phyloP scores from a whole-genome alignment of 495 filamentous ascomycete species.

The Aspergillus mulundensis region DNA sequence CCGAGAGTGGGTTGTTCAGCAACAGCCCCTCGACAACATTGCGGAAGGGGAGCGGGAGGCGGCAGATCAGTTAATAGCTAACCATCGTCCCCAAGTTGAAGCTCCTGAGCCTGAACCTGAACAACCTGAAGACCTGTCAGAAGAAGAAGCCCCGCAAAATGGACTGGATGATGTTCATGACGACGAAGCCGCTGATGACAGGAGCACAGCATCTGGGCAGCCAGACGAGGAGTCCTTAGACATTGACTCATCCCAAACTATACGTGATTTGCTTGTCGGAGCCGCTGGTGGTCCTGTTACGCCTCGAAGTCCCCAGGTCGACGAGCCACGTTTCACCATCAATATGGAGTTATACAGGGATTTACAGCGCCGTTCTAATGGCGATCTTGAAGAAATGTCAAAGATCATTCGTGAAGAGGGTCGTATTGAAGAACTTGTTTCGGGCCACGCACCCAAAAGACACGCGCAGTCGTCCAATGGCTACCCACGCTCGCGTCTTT shows the following conservation, averaged over 20 bases:
- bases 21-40: slow-evolving; percentile 73
- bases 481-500: not conserved
- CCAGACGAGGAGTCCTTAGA: not conserved
- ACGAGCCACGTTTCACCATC: slow-evolving; percentile 30
- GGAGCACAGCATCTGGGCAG: not conserved
- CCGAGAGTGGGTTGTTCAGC: slow-evolving; percentile 95
- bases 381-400: slow-evolving; percentile 56
- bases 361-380: slow-evolving; percentile 49
- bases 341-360: slow-evolving; percentile 47
- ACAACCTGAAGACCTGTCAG: not conserved
- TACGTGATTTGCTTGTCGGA: slow-evolving; percentile 9
- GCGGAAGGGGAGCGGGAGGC: slow-evolving; percentile 49
- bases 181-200: not conserved
- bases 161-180: not conserved
- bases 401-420: slow-evolving; percentile 60
- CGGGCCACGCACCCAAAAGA: slow-evolving; percentile 37
- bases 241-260: slow-evolving; percentile 10
- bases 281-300: not conserved
- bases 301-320: slow-evolving; percentile 8
- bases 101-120: slow-evolving; percentile 7
- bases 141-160: slow-evolving; percentile 17
- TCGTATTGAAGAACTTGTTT: slow-evolving; percentile 51
- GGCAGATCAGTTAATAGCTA: slow-evolving; percentile 37
- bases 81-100: slow-evolving; percentile 27
- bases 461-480: slow-evolving; percentile 13